phyloP scores from a whole-genome alignment of 106 monocot species.

The Agapanthus africanus region DNA sequence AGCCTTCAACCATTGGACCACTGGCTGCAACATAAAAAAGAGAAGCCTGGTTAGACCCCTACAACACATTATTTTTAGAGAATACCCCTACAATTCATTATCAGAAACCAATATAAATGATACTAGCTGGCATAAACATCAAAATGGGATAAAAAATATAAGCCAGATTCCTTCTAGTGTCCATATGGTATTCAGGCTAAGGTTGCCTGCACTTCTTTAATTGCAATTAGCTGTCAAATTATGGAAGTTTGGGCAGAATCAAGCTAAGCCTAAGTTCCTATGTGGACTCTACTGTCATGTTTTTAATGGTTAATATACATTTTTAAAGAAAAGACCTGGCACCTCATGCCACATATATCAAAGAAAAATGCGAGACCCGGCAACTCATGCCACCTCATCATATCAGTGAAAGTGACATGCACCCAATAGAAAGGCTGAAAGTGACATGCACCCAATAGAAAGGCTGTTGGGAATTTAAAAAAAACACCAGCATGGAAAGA shows the following conservation, averaged over 20 bases:
- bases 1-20: not conserved
- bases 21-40: not conserved
- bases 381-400: too few relatives aligned
- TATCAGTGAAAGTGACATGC: too few relatives aligned
- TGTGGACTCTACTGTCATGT: not conserved
- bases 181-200: not conserved
- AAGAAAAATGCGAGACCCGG: too few relatives aligned
- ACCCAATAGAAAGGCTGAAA: too few relatives aligned
- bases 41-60: not conserved
- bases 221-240: not conserved
- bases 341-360: too few relatives aligned
- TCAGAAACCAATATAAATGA: too few relatives aligned
- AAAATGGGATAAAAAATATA: not conserved
- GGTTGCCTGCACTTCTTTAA: not conserved
- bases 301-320: too few relatives aligned
- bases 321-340: too few relatives aligned
- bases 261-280: not conserved
- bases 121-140: not conserved
- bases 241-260: not conserved
- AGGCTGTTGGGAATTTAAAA: too few relatives aligned
- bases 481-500: too few relatives aligned
- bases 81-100: too few relatives aligned
- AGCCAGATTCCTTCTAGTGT: not conserved
- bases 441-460: too few relatives aligned
- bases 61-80: not conserved